These are phyloP conservation scores for Juglanconis sp. DNA, from an alignment of 2,329 filamentous ascomycete species.

Conservation along the genomic window DNA sequence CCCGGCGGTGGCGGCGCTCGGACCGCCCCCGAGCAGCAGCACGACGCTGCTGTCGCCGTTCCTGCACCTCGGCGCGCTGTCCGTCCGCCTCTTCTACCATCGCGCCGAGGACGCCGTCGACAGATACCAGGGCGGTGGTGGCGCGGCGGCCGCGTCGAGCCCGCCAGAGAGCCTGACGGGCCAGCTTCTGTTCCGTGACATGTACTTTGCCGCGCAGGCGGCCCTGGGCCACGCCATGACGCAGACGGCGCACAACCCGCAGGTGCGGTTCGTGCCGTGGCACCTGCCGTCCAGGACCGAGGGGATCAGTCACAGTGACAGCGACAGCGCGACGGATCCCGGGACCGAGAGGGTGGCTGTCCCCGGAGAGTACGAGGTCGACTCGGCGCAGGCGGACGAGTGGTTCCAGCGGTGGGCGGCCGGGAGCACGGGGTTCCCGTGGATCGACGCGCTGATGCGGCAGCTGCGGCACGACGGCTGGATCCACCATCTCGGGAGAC, in stretches of 20 bases:
- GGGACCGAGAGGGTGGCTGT: constrained; percentile 34
- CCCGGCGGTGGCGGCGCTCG: constrained; percentile 44
- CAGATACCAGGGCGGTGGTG: constrained; percentile 45
- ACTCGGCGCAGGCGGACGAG: constrained; percentile 57
- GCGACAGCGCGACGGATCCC: constrained; percentile 37
- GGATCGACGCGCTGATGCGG: constrained; percentile 78
- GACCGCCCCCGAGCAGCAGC: constrained; percentile 60
- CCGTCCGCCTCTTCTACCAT: constrained; percentile 72
- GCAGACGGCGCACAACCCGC: constrained; percentile 62
- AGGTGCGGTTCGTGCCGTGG: constrained; percentile 76
- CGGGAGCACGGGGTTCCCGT: constrained; percentile 72
- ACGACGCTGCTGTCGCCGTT: constrained; percentile 73
- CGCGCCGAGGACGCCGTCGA: constrained; percentile 60
- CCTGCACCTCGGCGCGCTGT: constrained; percentile 71
- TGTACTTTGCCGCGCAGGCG: constrained; percentile 79
- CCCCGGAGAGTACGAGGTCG: constrained; percentile 57
- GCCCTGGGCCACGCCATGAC: constrained; percentile 60
- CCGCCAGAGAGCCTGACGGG: constrained; percentile 69
- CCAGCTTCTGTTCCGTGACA: constrained; percentile 74
- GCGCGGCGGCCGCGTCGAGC: constrained; percentile 40
- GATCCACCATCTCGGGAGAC: constrained; percentile 76
- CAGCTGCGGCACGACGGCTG: constrained; percentile 70
- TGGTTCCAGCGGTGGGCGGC: constrained; percentile 68
- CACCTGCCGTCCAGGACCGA: constrained; percentile 60
- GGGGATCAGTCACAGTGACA: constrained; percentile 21